Percentiles rank a stretch among this genome's conserved stretches.
Conservation (phyloP, 169 alveolate species). For the Theileria equi region DNA sequence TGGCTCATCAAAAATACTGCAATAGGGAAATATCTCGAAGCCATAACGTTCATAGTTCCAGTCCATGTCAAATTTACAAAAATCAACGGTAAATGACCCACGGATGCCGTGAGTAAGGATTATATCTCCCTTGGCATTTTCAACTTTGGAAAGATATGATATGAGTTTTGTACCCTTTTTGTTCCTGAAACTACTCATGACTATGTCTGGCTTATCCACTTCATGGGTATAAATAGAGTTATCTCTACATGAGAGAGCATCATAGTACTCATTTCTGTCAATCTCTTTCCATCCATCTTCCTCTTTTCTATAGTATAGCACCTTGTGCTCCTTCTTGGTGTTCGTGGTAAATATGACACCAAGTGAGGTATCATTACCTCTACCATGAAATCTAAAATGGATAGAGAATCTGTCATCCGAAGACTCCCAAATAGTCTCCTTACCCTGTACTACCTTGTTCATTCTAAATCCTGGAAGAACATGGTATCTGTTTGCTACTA, state of each 20-base stretch:
- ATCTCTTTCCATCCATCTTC: not conserved
- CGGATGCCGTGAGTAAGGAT: slow-evolving; percentile 63
- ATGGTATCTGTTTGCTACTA: too few species aligned
- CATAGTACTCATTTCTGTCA: not conserved
- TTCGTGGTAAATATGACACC: too few species aligned
- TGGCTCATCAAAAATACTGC: too few species aligned
- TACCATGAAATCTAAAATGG: too few species aligned
- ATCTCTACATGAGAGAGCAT: not conserved
- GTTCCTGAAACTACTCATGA: slow-evolving; percentile 62
- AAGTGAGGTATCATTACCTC: too few species aligned
- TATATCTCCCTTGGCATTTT: slow-evolving; percentile 55
- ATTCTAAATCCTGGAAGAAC: too few species aligned
- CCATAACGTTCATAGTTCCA: slow-evolving; percentile 36
- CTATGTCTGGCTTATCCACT: slow-evolving; percentile 28
- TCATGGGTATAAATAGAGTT: not conserved
- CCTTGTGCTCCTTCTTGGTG: too few species aligned
- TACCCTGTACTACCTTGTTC: too few species aligned
- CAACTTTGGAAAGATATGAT: slow-evolving; percentile 53
- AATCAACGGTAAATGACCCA: slow-evolving; percentile 52
- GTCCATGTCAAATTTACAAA: slow-evolving; percentile 48
- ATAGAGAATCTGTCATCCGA: too few species aligned
- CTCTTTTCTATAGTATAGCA: not conserved
- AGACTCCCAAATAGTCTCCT: too few species aligned
- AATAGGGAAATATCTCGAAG: slow-evolving; percentile 11
- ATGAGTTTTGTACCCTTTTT: slow-evolving; percentile 45